phyloP scores from a whole-genome alignment of 192 early-diverging fungal genomes.

The Dissophora globulifera region DNA sequence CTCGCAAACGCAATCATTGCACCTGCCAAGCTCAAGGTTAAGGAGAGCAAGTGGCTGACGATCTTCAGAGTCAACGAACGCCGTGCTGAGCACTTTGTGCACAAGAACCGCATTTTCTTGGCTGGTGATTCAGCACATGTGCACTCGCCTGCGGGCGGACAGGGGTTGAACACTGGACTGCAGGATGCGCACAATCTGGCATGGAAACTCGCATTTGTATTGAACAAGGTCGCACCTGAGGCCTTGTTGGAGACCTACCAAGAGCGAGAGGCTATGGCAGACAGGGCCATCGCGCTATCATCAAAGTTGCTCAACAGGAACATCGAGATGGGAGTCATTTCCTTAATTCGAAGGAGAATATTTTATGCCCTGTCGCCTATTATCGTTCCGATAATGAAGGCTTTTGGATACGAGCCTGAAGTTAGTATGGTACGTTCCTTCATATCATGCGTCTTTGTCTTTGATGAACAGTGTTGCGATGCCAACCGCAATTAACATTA shows the following conservation, averaged over 20 bases:
- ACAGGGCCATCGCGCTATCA: too few relatives aligned
- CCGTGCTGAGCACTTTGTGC: conserved; percentile 31
- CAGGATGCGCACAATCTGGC: conserved; percentile 58
- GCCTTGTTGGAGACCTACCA: conserved; percentile 16
- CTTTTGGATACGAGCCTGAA: too few relatives aligned
- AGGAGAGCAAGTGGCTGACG: conserved; percentile 21
- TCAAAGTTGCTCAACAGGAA: too few relatives aligned
- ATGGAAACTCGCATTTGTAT: conserved; percentile 57
- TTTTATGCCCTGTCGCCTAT: too few relatives aligned
- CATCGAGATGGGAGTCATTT: too few relatives aligned
- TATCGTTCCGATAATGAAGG: too few relatives aligned
- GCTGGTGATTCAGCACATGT: conserved; percentile 59
- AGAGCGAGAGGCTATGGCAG: conserved; percentile 32
- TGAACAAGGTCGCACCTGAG: conserved; percentile 17
- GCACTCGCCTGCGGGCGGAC: conserved; percentile 52
- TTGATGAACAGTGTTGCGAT: too few relatives aligned
- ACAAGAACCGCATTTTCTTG: conserved; percentile 50
- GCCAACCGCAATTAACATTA: too few relatives aligned
- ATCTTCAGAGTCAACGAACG: conserved; percentile 39
- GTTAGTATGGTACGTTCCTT: too few relatives aligned
- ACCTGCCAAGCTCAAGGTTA: conserved; percentile 24
- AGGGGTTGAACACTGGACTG: conserved; percentile 55
- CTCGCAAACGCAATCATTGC: conserved; percentile 4
- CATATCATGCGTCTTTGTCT: too few relatives aligned
- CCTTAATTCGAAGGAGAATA: too few relatives aligned